These are phyloP conservation scores for Dendrocalamus sinicus DNA, from an alignment of 176 grass and related monocot genomes.

Conservation along the genomic window DNA sequence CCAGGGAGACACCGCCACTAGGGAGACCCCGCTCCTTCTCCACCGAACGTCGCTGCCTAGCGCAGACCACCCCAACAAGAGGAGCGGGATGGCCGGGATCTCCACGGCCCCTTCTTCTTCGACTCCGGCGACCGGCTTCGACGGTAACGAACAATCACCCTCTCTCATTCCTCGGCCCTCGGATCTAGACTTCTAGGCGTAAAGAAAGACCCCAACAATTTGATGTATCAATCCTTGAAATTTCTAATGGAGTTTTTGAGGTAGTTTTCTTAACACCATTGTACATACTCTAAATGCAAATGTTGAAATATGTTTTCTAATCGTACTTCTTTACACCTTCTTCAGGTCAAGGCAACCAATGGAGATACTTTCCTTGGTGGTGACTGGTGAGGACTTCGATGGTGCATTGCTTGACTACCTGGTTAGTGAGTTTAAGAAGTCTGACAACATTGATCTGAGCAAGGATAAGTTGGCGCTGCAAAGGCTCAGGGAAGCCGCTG, in stretches of 20 bases:
- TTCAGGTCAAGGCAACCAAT: conserved; percentile 96
- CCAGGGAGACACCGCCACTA: too few relatives aligned
- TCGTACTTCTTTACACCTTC: conserved; percentile 12
- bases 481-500: conserved; percentile 98
- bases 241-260: conserved; percentile 98
- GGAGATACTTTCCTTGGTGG: conserved; percentile 99
- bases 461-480: conserved; percentile 87
- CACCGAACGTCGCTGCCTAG: too few relatives aligned
- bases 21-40: too few relatives aligned
- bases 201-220: too few relatives aligned
- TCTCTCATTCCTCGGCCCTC: too few relatives aligned
- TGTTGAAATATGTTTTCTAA: conserved; percentile 9
- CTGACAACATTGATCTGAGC: conserved; percentile 86
- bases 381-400: conserved; percentile 97
- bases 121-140: too few relatives aligned
- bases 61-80: too few relatives aligned
- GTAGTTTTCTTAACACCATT: conserved; percentile 44
- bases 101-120: too few relatives aligned
- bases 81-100: too few relatives aligned
- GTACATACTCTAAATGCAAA: neutral
- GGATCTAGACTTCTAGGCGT: too few relatives aligned
- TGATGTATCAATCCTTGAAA: conserved; percentile 97
- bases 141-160: too few relatives aligned
- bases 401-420: conserved; percentile 83
- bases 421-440: conserved; percentile 85